Percentiles rank a stretch among this genome's conserved stretches.
Conservation (phyloP, 1,139 yeast genomes). For the Spathaspora sp. region DNA sequence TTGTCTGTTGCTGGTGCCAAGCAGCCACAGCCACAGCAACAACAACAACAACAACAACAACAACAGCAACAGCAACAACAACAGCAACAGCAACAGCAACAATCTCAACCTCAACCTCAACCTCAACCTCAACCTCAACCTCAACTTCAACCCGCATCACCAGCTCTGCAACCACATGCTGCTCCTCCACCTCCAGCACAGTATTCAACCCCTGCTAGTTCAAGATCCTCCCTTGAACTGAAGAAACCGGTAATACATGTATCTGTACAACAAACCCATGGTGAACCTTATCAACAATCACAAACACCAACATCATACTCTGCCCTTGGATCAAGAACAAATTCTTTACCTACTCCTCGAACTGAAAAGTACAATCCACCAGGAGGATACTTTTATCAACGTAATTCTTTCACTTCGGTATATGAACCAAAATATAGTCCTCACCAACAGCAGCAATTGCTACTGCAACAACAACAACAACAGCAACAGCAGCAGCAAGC, state of each 20-base stretch:
- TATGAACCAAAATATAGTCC: slow-evolving; percentile 14
- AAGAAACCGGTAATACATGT: neutral
- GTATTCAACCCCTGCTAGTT: slow-evolving; percentile 2
- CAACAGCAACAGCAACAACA: slow-evolving; percentile 5
- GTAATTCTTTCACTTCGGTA: slow-evolving; percentile 19
- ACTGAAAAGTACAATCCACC: slow-evolving; percentile 16
- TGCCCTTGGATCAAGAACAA: slow-evolving; percentile 19
- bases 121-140: slow-evolving; percentile 1
- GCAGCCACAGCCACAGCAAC: slow-evolving; percentile 2
- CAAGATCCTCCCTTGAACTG: slow-evolving; percentile 6
- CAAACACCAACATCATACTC: slow-evolving; percentile 6
- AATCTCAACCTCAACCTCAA: too few relatives aligned
- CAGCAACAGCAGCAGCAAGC: neutral
- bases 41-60: slow-evolving; percentile 1
- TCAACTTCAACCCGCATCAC: slow-evolving; percentile 5
- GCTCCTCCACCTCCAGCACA: slow-evolving; percentile 6
- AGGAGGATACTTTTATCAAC: slow-evolving; percentile 11
- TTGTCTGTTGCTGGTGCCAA: slow-evolving; percentile 11
- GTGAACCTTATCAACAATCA: neutral
- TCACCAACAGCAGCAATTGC: neutral
- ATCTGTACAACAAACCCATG: neutral
- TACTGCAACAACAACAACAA: neutral
- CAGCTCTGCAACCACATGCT: slow-evolving; percentile 6
- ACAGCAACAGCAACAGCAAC: slow-evolving; percentile 3
- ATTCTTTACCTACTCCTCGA: slow-evolving; percentile 25